Conservation (phyloP, 2,329 filamentous ascomycete species). For the Purpureocillium takamizusanense region DNA sequence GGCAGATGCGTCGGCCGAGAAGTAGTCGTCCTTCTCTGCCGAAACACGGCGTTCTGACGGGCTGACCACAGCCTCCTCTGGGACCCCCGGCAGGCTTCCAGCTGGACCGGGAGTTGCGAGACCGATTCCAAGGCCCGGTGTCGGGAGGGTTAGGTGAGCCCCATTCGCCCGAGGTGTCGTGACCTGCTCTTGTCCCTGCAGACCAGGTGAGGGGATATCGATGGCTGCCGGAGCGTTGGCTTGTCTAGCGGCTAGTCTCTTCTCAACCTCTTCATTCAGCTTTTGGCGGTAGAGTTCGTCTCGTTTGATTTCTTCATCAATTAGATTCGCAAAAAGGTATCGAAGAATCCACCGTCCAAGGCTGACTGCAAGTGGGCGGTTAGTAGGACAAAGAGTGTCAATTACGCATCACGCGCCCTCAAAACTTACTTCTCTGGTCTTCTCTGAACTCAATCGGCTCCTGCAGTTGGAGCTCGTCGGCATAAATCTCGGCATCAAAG, state of each 20-base stretch:
- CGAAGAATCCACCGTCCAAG: constrained; percentile 93
- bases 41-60: constrained; percentile 53
- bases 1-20: constrained; percentile 44
- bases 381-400: no score
- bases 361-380: constrained; percentile 55
- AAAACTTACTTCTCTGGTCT: constrained; percentile 74
- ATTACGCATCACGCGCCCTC: no score
- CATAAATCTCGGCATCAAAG: constrained; percentile 96
- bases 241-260: constrained; percentile 45
- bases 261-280: constrained; percentile 54
- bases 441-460: constrained; percentile 76
- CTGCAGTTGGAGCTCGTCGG: constrained; percentile 71
- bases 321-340: constrained; percentile 80
- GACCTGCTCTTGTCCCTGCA: constrained; percentile 33
- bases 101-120: constrained; percentile 55
- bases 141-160: constrained; percentile 49
- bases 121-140: constrained; percentile 71
- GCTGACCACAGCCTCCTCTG: constrained; percentile 35
- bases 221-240: constrained; percentile 53
- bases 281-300: constrained; percentile 66
- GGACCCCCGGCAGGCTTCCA: constrained; percentile 33
- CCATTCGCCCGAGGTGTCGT: constrained; percentile 59
- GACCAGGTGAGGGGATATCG: constrained; percentile 25
- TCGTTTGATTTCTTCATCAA: constrained; percentile 81
- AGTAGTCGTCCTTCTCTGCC: constrained; percentile 66